These are phyloP conservation scores for Leccinum sublutescens DNA, from an alignment of 768 basidiomycete genomes.

Conservation along the genomic window DNA sequence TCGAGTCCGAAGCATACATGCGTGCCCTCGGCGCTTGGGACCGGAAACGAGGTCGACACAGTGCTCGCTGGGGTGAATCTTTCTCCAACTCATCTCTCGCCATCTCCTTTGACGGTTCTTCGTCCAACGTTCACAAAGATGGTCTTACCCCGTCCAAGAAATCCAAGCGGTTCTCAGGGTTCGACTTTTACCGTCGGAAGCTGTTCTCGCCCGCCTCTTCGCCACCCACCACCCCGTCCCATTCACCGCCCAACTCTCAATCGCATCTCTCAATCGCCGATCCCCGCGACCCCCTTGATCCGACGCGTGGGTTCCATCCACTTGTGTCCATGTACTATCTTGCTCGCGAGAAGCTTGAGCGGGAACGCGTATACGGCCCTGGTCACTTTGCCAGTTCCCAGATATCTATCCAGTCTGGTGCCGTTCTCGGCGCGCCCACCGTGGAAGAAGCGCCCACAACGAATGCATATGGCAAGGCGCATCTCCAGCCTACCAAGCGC, in stretches of 20 bases:
- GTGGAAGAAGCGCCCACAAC: slow-evolving; percentile 21
- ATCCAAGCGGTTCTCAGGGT: slow-evolving; percentile 86
- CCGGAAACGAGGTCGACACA: slow-evolving; percentile 52
- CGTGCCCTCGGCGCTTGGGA: slow-evolving; percentile 80
- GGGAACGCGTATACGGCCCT: slow-evolving; percentile 90
- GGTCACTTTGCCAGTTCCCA: slow-evolving; percentile 95
- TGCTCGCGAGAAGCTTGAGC: slow-evolving; percentile 91
- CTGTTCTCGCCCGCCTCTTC: slow-evolving; percentile 61
- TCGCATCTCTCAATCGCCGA: slow-evolving; percentile 53
- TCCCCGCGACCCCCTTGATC: slow-evolving; percentile 62
- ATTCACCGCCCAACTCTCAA: slow-evolving; percentile 61
- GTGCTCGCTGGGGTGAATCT: slow-evolving; percentile 48
- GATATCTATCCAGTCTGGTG: slow-evolving; percentile 51
- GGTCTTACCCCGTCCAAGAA: slow-evolving; percentile 52
- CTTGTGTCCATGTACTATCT: slow-evolving; percentile 96
- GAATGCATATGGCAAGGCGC: slow-evolving; percentile 26
- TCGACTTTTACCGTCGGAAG: slow-evolving; percentile 90
- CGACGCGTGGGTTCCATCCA: slow-evolving; percentile 91
- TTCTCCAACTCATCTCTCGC: slow-evolving; percentile 71
- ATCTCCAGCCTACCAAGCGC: slow-evolving; percentile 33
- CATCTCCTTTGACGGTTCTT: slow-evolving; percentile 54
- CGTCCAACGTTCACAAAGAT: slow-evolving; percentile 42
- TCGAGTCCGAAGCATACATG: slow-evolving; percentile 75
- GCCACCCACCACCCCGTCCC: slow-evolving; percentile 51
- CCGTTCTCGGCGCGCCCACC: slow-evolving; percentile 15